Base-by-base conservation (phyloP, 2,329 filamentous ascomycete genomes). In the Berkeleyomyces basicola region DNA sequence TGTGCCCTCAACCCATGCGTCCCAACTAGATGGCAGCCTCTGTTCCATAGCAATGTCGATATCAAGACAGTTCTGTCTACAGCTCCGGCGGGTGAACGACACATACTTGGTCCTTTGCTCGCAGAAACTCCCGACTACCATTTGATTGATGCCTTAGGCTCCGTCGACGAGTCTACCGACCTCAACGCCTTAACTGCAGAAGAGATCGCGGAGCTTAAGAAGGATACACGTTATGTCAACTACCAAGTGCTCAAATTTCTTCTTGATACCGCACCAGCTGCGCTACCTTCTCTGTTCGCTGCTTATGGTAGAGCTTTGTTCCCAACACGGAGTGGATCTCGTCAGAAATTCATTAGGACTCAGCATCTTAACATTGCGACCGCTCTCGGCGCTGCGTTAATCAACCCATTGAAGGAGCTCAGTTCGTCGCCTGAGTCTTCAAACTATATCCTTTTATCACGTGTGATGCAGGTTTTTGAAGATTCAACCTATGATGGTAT, bases 211-310 rank as follows among this genome's bases (percentile, higher is more conserved):
- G 47, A 37, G 14, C 58, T 61, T 3, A 60, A 63, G 49, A 59
- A 62, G 16, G 49, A 62, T 16, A 69, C 76, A 31, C 74, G 76
- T n/a, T 83, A 76, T 67, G 74, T 87, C 70, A 99, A 97, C 71
- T 90, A 86, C 47, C 83, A 87, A 70, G 85, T 82, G 10, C 78
- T 97, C 53, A 82, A 86, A 44, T 85, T 85, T 67, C 77, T 97
- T 9, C 78, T 97, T 10, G 86, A 87, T 68, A 85, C 88, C 42
- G 81, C 95, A 68, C 85, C 91, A 31, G 84, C 84, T 7, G 85
- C 86, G 2, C 86, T 91, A n/a, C 87, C 89, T 16, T 85, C 87
- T 0, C 87, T 97, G 67, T 87, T 96, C 70, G 89, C 95, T 69
- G 86, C 84, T 1, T 76, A 97, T 51, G 92, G 92, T 10, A 93